phyloP scores from a whole-genome alignment of 169 alveolate species.

The Plasmodium vivax region DNA sequence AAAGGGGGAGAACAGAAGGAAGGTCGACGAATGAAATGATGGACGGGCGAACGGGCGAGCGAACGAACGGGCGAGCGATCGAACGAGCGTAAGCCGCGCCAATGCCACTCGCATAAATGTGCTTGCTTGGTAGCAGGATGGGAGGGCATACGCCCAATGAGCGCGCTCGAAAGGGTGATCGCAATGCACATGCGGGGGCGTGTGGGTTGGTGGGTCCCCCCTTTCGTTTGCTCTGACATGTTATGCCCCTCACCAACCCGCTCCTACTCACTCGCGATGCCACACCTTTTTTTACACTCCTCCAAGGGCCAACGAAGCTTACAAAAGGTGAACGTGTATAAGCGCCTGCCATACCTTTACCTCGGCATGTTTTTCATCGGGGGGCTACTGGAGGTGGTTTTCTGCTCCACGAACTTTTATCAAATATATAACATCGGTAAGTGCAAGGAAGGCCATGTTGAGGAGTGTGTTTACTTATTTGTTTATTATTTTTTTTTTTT shows the following conservation, averaged over 20 bases:
- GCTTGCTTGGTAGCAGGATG: not conserved
- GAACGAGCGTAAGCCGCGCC: not conserved
- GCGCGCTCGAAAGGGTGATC: not conserved
- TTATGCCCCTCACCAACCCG: not conserved
- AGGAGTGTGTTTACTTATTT: not conserved
- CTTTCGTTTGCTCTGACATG: not conserved
- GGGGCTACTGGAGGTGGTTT: constrained; percentile 74
- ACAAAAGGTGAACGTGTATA: constrained; percentile 61
- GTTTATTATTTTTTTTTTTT: not conserved
- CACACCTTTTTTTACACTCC: constrained; percentile 8
- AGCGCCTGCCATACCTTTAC: constrained; percentile 73
- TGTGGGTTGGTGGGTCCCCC: not conserved
- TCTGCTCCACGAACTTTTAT: constrained; percentile 70
- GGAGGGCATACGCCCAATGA: not conserved
- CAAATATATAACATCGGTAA: constrained; percentile 72
- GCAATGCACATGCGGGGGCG: not conserved
- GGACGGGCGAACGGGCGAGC: not conserved
- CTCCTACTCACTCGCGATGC: not conserved
- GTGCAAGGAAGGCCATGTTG: not conserved
- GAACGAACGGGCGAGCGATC: not conserved
- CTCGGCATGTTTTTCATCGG: constrained; percentile 73
- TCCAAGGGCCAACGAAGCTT: constrained; percentile 71
- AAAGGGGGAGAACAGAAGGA: not conserved
- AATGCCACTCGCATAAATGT: not conserved
- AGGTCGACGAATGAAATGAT: not conserved